A percentile compares a stretch with the other conserved stretches of the same genome.
These are phyloP conservation scores for Podospora pseudocomata DNA, from an alignment of 495 filamentous ascomycete genomes.

Conservation along the genomic window DNA sequence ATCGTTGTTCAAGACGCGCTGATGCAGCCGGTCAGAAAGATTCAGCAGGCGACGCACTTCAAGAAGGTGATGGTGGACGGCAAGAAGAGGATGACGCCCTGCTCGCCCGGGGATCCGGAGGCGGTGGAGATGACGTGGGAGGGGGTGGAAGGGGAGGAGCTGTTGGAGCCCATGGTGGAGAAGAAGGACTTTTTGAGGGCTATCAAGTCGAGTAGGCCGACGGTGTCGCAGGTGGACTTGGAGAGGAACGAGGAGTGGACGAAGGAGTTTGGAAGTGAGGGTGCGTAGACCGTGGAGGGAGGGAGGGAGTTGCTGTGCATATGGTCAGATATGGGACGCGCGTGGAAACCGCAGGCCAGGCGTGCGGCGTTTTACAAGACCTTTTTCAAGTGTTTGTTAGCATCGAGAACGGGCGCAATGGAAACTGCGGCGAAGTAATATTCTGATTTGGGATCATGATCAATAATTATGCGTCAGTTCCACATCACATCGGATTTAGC, in stretches of 20 bases:
- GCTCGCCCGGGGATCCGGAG: conserved; percentile 81
- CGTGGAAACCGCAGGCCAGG: not conserved
- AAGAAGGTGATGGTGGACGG: conserved; percentile 80
- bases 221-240: conserved; percentile 82
- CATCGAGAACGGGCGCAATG: not conserved
- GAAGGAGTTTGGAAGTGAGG: conserved; percentile 93
- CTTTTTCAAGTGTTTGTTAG: not conserved
- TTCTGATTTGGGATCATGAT: no score
- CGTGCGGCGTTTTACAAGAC: not conserved
- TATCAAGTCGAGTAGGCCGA: conserved; percentile 79
- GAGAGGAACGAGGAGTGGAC: conserved; percentile 89
- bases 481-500: not conserved
- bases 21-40: conserved; percentile 97
- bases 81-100: conserved; percentile 79
- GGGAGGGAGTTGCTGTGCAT: not conserved
- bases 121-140: conserved; percentile 95
- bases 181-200: conserved; percentile 94
- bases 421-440: not conserved
- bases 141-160: conserved; percentile 70
- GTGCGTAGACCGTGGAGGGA: conserved; percentile 37
- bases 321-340: not conserved
- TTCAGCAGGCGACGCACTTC: conserved; percentile 97
- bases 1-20: conserved; percentile 96
- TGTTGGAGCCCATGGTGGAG: conserved; percentile 80
- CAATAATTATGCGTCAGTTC: no score